Base-by-base conservation (phyloP, 2,329 filamentous ascomycete genomes). In the Sporothrix inflata region DNA sequence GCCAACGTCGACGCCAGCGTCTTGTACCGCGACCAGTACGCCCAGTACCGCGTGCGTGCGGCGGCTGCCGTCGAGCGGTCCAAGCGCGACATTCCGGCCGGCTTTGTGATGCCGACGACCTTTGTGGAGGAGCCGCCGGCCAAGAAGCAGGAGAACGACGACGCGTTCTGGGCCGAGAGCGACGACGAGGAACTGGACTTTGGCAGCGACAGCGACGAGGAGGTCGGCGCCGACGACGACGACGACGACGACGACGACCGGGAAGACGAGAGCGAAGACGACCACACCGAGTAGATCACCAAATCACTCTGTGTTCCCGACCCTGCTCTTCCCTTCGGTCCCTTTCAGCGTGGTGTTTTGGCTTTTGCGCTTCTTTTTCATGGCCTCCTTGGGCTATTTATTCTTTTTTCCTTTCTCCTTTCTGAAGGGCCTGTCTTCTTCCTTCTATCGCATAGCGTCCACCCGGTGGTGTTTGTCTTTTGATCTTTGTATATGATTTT, bases 1-100 rank as follows among this genome's bases (percentile, higher is more conserved):
- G 96, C 95, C 75, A 98, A 98, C 80, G 94, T 98, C 71, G 95
- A 98, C 77, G 95, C 96, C 1, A 90, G 93, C 72, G 91, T 98
- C 30, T 88, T 94, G 84, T 91, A 97, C 78, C 90, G 95, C 73
- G 93, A 94, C 76, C 82, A 91, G 42, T 89, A 89, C 0, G 84
- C 85, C 1, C 81, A 85, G 42, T 99, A 97, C 85, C 90, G 93
- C 78, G 82, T 84, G 57, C 87, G 86, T 77, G 93, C 95, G 1
- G 85, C 83, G 74, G 87, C 89, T 57, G 88, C 94, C 42, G 91
- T 96, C 4, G 89, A 92, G 75, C 84, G 83, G 61, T 94, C 93
- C 14, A 93, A 93, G 82, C 83, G 86, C 75, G 93, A 97, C 78
- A 94, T 97, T 2, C 95, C 96, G 0, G 83, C 84, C 0, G 94